phyloP scores from a whole-genome alignment of 805 yeast species.

The Metschnikowia similis region DNA sequence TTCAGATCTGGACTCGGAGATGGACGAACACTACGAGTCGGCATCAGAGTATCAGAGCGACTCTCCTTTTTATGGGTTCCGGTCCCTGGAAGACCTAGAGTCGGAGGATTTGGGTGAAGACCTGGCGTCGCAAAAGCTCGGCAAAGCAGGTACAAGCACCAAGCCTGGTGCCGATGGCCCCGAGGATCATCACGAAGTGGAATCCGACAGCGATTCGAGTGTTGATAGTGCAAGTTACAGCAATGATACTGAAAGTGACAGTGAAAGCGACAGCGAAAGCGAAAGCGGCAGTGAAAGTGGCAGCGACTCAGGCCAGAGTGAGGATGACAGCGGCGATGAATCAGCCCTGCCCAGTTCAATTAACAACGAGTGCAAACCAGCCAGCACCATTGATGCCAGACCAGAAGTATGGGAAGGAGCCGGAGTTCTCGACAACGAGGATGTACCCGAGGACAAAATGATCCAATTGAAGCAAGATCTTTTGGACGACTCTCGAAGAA shows the following conservation, averaged over 20 bases:
- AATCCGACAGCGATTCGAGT: slow-evolving; percentile 3
- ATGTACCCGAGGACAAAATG: background rate
- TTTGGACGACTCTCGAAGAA: slow-evolving; percentile 11
- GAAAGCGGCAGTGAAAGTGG: slow-evolving; percentile 16
- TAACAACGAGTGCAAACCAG: no score
- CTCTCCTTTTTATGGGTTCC: slow-evolving; percentile 11
- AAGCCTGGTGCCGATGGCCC: background rate
- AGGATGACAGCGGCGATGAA: background rate
- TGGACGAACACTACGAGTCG: slow-evolving; percentile 26
- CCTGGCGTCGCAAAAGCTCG: background rate
- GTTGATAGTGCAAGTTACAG: slow-evolving; percentile 6
- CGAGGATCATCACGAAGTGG: background rate
- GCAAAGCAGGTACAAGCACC: no score
- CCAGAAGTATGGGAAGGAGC: slow-evolving; percentile 1
- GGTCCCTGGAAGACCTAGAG: background rate
- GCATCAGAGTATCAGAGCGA: slow-evolving; percentile 29
- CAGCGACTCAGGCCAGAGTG: slow-evolving; percentile 9
- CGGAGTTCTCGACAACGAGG: slow-evolving; percentile 1
- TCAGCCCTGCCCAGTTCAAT: no score
- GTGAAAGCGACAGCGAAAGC: slow-evolving; percentile 26
- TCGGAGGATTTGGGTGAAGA: slow-evolving; percentile 3
- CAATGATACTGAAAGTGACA: slow-evolving; percentile 19
- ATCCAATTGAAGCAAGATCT: slow-evolving; percentile 16
- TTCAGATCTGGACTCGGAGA: slow-evolving; percentile 9
- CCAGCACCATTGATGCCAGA: background rate